Conservation (phyloP, 805 yeast genomes). For the Kregervanrija pseudodelftensis region DNA sequence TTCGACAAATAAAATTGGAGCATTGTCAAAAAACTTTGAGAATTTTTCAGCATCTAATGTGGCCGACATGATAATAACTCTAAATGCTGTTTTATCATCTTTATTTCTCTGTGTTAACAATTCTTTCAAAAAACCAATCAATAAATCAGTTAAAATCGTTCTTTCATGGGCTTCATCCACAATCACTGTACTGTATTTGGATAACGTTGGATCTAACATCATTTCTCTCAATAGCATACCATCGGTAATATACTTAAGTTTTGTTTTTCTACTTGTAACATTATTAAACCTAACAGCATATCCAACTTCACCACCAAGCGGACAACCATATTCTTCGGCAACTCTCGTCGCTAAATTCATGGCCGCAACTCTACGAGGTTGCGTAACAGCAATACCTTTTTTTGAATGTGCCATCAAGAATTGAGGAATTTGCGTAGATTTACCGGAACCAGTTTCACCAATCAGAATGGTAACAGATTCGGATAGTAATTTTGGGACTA, state of each 20-base stretch:
- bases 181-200: slow-evolving; percentile 65
- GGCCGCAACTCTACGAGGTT: slow-evolving; percentile 97
- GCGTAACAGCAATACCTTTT: slow-evolving; percentile 77
- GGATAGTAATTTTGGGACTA: slow-evolving; percentile 44
- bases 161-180: slow-evolving; percentile 98
- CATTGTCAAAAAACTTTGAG: slow-evolving; percentile 65
- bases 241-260: slow-evolving; percentile 83
- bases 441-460: slow-evolving; percentile 98
- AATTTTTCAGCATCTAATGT: slow-evolving; percentile 89
- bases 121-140: slow-evolving; percentile 80
- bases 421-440: slow-evolving; percentile 95
- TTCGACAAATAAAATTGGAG: slow-evolving; percentile 81
- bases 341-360: slow-evolving; percentile 90
- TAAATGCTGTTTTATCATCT: slow-evolving; percentile 38
- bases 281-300: slow-evolving; percentile 90
- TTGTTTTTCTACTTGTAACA: slow-evolving; percentile 48
- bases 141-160: slow-evolving; percentile 82
- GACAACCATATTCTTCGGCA: slow-evolving; percentile 76
- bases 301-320: slow-evolving; percentile 78
- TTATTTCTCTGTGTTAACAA: slow-evolving; percentile 43
- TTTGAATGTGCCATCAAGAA: slow-evolving; percentile 52
- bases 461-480: slow-evolving; percentile 73
- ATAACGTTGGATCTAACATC: slow-evolving; percentile 62
- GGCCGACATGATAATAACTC: slow-evolving; percentile 89
- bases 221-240: slow-evolving; percentile 95